Percentiles rank a stretch among this genome's conserved stretches.
phyloP scores from a whole-genome alignment of 768 basidiomycete species.

The Cystofilobasidium macerans region DNA sequence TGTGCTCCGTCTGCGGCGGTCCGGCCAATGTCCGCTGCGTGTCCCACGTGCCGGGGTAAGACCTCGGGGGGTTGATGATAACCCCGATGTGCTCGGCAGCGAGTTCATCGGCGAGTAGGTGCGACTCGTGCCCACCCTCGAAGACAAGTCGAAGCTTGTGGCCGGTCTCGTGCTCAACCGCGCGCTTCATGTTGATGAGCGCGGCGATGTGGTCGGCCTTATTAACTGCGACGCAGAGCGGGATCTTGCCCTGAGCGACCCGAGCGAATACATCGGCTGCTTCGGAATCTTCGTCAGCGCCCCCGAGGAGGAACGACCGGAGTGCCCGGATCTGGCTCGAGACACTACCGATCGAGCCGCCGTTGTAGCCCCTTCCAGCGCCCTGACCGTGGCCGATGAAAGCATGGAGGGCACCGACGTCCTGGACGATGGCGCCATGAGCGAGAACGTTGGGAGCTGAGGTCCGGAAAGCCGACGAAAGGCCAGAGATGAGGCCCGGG shows the following conservation, averaged over 20 bases:
- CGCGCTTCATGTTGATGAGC: conserved; percentile 54
- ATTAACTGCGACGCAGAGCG: conserved; percentile 52
- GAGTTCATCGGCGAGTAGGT: conserved; percentile 55
- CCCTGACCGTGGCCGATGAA: conserved; percentile 44
- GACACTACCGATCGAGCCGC: conserved; percentile 28
- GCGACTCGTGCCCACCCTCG: conserved; percentile 36
- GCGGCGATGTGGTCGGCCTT: conserved; percentile 62
- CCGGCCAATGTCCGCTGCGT: conserved; percentile 53
- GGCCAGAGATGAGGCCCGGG: conserved; percentile 52
- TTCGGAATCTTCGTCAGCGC: conserved; percentile 41
- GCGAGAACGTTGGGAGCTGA: conserved; percentile 52
- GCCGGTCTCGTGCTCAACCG: conserved; percentile 45
- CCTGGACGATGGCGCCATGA: conserved; percentile 52
- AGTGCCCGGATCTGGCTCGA: conserved; percentile 55
- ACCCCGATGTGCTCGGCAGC: conserved; percentile 58
- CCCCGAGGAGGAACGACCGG: conserved; percentile 50
- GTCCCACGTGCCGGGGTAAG: conserved; percentile 66
- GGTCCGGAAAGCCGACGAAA: conserved; percentile 55
- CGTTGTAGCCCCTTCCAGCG: conserved; percentile 28
- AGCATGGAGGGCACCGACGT: conserved; percentile 58
- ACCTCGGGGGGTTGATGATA: conserved; percentile 53
- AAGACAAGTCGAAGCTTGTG: conserved; percentile 32
- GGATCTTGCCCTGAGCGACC: conserved; percentile 43
- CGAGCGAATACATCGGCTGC: conserved; percentile 44
- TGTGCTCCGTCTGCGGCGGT: conserved; percentile 57